These are phyloP conservation scores for Zymoseptoria brevis DNA, from an alignment of 2,329 filamentous ascomycete genomes.

Conservation along the genomic window DNA sequence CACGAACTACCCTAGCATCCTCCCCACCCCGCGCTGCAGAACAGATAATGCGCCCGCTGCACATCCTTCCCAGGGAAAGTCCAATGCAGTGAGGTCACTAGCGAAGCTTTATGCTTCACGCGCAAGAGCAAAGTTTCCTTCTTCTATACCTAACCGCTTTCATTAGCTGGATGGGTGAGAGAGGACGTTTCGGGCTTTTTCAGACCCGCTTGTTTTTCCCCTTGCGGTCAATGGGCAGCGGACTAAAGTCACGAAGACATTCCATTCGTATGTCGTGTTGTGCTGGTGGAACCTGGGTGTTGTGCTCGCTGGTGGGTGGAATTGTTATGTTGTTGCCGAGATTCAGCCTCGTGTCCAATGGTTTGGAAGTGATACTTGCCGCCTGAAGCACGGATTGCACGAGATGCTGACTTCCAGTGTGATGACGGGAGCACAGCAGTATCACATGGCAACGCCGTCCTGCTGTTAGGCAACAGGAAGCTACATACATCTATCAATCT, in stretches of 20 bases:
- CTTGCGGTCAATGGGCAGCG: conserved; percentile 23
- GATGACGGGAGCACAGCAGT: neutral
- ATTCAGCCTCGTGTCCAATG: neutral
- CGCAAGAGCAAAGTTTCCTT: neutral
- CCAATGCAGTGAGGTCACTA: conserved; percentile 27
- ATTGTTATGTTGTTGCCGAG: neutral
- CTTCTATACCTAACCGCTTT: neutral
- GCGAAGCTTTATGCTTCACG: conserved; percentile 4
- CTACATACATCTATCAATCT: too few relatives aligned
- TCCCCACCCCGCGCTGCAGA: conserved; percentile 21
- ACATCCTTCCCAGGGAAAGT: conserved; percentile 7
- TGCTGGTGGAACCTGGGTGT: neutral
- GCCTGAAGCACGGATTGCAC: neutral
- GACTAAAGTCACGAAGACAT: conserved; percentile 29
- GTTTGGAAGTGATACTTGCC: neutral
- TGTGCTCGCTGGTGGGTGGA: neutral
- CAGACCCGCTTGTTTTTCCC: conserved; percentile 25
- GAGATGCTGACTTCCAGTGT: neutral
- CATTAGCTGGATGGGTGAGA: neutral
- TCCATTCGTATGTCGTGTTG: neutral
- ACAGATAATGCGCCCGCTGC: conserved; percentile 28
- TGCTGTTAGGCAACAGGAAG: neutral
- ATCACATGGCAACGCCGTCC: neutral
- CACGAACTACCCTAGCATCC: neutral
- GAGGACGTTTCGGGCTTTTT: conserved; percentile 18